These are phyloP conservation scores for Allodekkera sacchari DNA, from an alignment of 805 yeast genomes.

Conservation along the genomic window DNA sequence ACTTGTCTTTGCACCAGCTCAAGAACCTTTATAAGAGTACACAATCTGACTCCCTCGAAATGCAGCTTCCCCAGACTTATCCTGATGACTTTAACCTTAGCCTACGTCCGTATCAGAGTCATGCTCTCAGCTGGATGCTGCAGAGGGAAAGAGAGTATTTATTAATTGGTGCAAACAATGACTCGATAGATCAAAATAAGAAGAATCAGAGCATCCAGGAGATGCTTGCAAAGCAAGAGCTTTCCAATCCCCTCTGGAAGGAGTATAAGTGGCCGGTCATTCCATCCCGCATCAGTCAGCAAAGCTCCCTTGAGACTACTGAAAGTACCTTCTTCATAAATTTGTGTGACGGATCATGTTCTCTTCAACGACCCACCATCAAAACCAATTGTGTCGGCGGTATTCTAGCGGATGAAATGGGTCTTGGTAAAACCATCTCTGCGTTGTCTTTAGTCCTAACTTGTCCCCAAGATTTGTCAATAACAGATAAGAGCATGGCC, in stretches of 20 bases:
- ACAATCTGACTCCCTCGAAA: slow-evolving; percentile 35
- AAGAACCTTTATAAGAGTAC: slow-evolving; percentile 68
- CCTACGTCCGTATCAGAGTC: slow-evolving; percentile 72
- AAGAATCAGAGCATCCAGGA: slow-evolving; percentile 16
- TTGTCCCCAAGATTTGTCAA: slow-evolving; percentile 43
- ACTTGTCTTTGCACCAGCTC: slow-evolving; percentile 59
- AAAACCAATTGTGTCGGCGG: slow-evolving; percentile 67
- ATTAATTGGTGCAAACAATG: slow-evolving; percentile 27
- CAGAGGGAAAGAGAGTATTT: slow-evolving; percentile 59
- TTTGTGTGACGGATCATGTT: slow-evolving; percentile 71
- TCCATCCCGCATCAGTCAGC: slow-evolving; percentile 3
- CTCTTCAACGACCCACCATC: slow-evolving; percentile 57
- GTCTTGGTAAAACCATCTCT: slow-evolving; percentile 87
- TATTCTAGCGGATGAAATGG: slow-evolving; percentile 94
- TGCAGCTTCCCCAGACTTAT: slow-evolving; percentile 55
- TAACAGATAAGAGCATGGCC: slow-evolving; percentile 2
- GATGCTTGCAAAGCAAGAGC: slow-evolving; percentile 29
- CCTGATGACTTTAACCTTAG: slow-evolving; percentile 49
- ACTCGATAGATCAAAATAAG: slow-evolving; percentile 13
- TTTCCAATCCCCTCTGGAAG: slow-evolving; percentile 82
- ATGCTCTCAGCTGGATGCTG: slow-evolving; percentile 88
- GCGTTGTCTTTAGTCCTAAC: slow-evolving; percentile 66
- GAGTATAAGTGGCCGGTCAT: slow-evolving; percentile 63
- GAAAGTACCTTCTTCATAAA: slow-evolving; percentile 56
- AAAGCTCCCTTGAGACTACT: background rate